Evolutionary conservation across 352 stramenopile genomes (phyloP).

Genomic region (Pythium sp.): DNA sequence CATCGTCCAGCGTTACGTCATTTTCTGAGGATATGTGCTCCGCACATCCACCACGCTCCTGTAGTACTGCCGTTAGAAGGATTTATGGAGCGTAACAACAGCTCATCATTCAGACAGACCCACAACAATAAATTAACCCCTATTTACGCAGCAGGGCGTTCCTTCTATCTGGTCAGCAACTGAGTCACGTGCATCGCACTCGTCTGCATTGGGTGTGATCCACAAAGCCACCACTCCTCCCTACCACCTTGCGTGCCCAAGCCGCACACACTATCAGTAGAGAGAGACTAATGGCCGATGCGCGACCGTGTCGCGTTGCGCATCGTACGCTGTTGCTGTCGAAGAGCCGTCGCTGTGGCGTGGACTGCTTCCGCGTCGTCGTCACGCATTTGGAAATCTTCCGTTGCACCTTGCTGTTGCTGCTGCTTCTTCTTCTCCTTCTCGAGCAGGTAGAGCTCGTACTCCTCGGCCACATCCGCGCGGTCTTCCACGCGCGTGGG

Average conservation of each 20-base stretch:
- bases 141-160: background rate
- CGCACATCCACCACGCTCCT: no score
- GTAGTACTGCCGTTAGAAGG: no score
- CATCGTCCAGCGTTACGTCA: no score
- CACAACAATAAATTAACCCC: background rate
- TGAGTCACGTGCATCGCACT: background rate
- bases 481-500: constrained; percentile 65
- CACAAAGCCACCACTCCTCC: background rate
- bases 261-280: background rate
- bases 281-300: constrained; percentile 18
- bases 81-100: no score
- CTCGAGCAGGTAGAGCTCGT: constrained; percentile 57
- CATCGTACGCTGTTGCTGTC: constrained; percentile 21
- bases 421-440: constrained; percentile 55
- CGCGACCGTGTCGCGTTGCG: constrained; percentile 31
- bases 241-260: no score
- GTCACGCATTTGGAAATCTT: constrained; percentile 11
- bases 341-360: constrained; percentile 2
- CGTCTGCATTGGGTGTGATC: background rate
- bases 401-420: background rate
- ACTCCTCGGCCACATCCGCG: constrained; percentile 68
- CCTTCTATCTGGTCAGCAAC: background rate
- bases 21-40: no score
- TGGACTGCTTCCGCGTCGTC: constrained; percentile 2
- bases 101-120: no score